Conservation (phyloP, 2,329 filamentous ascomycete species). For the Metarhizium rileyi region DNA sequence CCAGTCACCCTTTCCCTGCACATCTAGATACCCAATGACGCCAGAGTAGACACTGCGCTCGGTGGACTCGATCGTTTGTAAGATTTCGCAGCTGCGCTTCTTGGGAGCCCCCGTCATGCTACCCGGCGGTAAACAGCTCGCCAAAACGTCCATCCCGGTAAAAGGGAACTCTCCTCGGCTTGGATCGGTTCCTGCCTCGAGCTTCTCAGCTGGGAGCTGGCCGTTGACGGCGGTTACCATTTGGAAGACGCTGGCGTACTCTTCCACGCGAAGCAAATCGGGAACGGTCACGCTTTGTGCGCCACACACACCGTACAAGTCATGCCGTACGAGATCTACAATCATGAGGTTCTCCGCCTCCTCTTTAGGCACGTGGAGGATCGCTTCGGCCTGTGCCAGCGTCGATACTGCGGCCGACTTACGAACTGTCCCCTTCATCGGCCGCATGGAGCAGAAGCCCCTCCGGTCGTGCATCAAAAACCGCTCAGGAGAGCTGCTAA, state of each 20-base stretch:
- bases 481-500: conserved; percentile 81
- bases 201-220: conserved; percentile 30
- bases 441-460: conserved; percentile 67
- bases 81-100: conserved; percentile 78
- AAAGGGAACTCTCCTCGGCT: conserved; percentile 17
- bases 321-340: conserved; percentile 89
- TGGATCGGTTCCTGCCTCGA: conserved; percentile 9
- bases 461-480: conserved; percentile 54
- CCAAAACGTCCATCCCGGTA: conserved; percentile 66
- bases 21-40: conserved; percentile 82
- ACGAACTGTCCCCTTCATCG: conserved; percentile 94
- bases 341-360: conserved; percentile 97
- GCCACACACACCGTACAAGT: conserved; percentile 77
- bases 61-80: conserved; percentile 55
- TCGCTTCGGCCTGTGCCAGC: conserved; percentile 57
- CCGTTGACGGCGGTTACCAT: conserved; percentile 86
- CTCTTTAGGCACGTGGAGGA: conserved; percentile 78
- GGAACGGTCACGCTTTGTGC: conserved; percentile 63
- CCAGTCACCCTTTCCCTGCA: conserved; percentile 78
- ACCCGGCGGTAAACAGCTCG: conserved; percentile 72
- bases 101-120: conserved; percentile 97
- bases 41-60: conserved; percentile 77
- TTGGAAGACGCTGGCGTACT: conserved; percentile 84
- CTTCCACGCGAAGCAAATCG: conserved; percentile 76
- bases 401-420: conserved; percentile 59